Percentiles rank a stretch among this genome's conserved stretches.
phyloP scores from a whole-genome alignment of 139 green algal genomes.

The Trebouxia sp. region DNA sequence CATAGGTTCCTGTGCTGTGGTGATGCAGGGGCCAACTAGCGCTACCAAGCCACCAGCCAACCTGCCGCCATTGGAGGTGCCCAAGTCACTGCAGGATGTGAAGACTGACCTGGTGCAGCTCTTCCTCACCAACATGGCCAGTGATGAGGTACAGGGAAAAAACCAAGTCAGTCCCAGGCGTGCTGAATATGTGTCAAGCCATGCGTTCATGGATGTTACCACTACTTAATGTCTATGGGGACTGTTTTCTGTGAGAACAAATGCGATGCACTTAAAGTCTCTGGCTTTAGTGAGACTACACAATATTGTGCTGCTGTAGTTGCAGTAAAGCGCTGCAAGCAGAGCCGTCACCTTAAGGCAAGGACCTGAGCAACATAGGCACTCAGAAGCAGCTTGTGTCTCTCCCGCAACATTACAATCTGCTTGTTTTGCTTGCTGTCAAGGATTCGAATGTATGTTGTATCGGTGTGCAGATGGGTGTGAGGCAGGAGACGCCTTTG shows the following conservation, averaged over 20 bases:
- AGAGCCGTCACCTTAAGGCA: no score
- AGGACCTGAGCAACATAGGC: no score
- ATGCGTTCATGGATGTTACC: neutral
- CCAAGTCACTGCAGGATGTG: conserved; percentile 40
- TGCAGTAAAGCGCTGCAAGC: no score
- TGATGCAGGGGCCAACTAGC: neutral
- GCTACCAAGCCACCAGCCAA: conserved; percentile 44
- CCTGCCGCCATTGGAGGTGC: conserved; percentile 56
- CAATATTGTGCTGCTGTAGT: no score
- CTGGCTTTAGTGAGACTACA: no score
- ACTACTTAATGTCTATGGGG: no score
- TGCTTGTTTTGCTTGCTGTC: neutral
- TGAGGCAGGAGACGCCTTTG: neutral
- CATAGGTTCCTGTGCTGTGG: no score
- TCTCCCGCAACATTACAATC: neutral
- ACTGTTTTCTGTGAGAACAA: no score
- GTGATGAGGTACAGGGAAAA: neutral
- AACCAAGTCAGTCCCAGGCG: neutral
- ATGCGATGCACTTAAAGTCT: no score
- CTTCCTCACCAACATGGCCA: conserved; percentile 30
- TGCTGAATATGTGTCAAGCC: neutral
- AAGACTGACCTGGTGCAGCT: conserved; percentile 21
- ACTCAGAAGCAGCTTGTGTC: no score
- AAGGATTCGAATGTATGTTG: neutral
- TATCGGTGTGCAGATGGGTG: neutral